phyloP scores from a whole-genome alignment of 2,329 filamentous ascomycete species.

The Corinectria fuckeliana region DNA sequence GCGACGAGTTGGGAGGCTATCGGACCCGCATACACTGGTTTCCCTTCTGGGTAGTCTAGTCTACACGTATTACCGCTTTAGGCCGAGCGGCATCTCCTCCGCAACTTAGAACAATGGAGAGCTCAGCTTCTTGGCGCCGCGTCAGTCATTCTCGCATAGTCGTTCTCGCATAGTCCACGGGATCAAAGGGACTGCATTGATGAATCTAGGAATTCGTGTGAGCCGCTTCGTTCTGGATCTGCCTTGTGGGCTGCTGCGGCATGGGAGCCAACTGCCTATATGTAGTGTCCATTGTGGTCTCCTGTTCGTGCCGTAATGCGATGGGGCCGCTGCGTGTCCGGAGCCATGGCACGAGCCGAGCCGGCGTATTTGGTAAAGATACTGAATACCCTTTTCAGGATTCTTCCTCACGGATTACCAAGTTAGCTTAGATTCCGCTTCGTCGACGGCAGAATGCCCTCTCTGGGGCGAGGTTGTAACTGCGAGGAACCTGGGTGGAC shows the following conservation, averaged over 20 bases:
- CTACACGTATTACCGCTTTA: conserved; percentile 34
- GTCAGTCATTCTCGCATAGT: background rate
- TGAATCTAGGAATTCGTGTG: conserved; percentile 7
- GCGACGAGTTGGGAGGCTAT: conserved; percentile 4
- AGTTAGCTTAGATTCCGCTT: background rate
- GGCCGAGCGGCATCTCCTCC: conserved; percentile 4
- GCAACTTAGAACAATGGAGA: background rate
- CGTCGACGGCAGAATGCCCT: background rate
- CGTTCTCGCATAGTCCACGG: too few relatives aligned
- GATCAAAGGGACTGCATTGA: too few relatives aligned
- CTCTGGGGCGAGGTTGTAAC: background rate
- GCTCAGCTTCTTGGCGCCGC: background rate
- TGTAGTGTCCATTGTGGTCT: background rate
- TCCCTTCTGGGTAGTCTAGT: conserved; percentile 30
- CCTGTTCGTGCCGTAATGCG: background rate
- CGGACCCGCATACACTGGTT: conserved; percentile 35
- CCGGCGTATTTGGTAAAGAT: background rate
- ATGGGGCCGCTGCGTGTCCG: background rate
- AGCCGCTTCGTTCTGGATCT: background rate
- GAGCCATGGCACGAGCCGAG: background rate
- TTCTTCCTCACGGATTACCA: background rate
- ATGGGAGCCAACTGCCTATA: background rate
- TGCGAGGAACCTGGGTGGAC: background rate
- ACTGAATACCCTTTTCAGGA: background rate
- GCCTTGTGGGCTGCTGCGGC: background rate